Percentiles rank a stretch among this genome's conserved stretches.
These are phyloP conservation scores for Esteya vermicola DNA, from an alignment of 2,329 filamentous ascomycete species.

Conservation along the genomic window DNA sequence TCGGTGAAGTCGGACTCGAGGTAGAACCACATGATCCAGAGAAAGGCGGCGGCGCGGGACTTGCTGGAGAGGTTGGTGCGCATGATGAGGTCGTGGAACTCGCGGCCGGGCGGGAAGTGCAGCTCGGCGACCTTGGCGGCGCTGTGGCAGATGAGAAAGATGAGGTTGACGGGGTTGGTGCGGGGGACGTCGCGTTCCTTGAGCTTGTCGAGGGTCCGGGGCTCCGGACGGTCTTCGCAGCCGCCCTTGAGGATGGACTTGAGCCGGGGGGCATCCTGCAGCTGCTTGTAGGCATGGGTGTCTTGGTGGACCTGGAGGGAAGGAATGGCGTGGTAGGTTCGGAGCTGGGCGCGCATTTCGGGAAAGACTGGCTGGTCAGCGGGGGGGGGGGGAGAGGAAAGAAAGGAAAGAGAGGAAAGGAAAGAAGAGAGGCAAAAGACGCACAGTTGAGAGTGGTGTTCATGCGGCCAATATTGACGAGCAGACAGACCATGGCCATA, in stretches of 20 bases:
- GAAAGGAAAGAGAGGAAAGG: conserved; percentile 12
- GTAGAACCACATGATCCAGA: conserved; percentile 99
- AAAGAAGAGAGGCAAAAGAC: conserved; percentile 15
- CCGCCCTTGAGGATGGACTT: conserved; percentile 97
- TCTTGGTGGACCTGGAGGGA: conserved; percentile 92
- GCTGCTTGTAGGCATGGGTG: conserved; percentile 89
- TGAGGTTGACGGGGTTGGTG: conserved; percentile 93
- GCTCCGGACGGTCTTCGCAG: conserved; percentile 78
- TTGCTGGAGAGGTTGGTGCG: conserved; percentile 66
- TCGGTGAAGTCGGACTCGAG: conserved; percentile 88
- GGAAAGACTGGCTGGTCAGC: conserved; percentile 61
- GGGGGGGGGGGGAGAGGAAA: conserved; percentile 2
- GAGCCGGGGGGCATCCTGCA: conserved; percentile 87
- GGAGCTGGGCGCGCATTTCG: conserved; percentile 94
- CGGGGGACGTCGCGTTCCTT: conserved; percentile 51
- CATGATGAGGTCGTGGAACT: conserved; percentile 97
- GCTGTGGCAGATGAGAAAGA: conserved; percentile 84
- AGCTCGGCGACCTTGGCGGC: conserved; percentile 85
- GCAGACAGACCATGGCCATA: conserved; percentile 97
- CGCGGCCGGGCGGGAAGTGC: conserved; percentile 71
- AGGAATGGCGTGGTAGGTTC: conserved; percentile 96
- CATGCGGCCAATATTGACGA: conserved; percentile 97
- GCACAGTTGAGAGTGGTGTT: conserved; percentile 96
- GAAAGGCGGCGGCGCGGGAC: conserved; percentile 74
- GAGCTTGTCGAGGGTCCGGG: conserved; percentile 70